phyloP scores from a whole-genome alignment of 2,329 filamentous ascomycete species.

The Colletotrichum sansevieriae region DNA sequence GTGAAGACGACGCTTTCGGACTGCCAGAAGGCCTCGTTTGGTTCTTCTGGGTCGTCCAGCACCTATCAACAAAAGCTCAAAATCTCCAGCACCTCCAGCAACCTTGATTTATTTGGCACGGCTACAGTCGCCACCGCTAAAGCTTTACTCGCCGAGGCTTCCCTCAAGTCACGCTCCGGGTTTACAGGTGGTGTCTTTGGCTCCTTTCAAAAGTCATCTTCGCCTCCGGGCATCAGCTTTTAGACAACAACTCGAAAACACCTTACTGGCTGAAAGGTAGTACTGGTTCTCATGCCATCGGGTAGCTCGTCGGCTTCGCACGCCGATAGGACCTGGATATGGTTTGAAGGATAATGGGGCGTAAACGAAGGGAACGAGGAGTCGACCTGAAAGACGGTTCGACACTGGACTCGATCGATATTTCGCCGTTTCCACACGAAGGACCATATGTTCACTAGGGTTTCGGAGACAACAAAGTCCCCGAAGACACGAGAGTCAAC shows the following conservation, averaged over 20 bases:
- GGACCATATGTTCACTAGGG: neutral
- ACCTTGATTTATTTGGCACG: neutral
- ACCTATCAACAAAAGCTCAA: neutral
- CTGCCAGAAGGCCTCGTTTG: neutral
- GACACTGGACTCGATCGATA: neutral
- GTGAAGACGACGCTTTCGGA: neutral
- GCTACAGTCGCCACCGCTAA: neutral
- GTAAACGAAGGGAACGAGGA: neutral
- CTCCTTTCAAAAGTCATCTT: neutral
- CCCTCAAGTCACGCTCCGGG: neutral
- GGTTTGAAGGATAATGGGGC: neutral
- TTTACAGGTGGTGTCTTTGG: neutral
- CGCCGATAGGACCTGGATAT: constrained; percentile 4
- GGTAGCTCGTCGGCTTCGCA: constrained; percentile 1
- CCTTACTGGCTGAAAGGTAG: constrained; percentile 16
- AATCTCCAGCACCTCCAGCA: neutral
- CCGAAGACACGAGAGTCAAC: neutral
- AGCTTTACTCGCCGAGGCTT: too few species aligned
- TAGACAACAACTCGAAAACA: neutral
- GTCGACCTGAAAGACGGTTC: neutral
- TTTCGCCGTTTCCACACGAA: neutral
- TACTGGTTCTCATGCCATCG: neutral
- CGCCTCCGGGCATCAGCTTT: neutral
- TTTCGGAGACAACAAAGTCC: constrained; percentile 12
- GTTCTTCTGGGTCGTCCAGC: too few species aligned